These are phyloP conservation scores for Penicillium steckii DNA, from an alignment of 495 filamentous ascomycete species.

Conservation along the genomic window DNA sequence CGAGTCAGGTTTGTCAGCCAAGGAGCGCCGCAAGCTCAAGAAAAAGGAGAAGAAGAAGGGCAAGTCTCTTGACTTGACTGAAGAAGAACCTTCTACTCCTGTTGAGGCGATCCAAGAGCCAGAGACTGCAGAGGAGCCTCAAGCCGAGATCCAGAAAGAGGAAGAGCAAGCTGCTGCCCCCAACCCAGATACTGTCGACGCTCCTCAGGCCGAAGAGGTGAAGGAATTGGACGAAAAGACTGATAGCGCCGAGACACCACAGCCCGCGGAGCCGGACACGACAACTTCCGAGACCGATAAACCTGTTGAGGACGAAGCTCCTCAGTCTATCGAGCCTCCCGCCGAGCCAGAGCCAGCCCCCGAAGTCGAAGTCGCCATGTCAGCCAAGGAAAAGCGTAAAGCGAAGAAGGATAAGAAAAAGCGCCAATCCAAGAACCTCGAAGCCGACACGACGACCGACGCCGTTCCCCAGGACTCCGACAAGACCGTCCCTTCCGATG, in stretches of 20 bases:
- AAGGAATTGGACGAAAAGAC: not conserved
- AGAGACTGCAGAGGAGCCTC: slow-evolving; percentile 1
- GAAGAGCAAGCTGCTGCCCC: too few relatives aligned
- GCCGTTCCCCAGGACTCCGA: slow-evolving; percentile 7
- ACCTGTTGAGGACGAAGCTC: slow-evolving; percentile 5
- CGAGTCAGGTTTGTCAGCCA: slow-evolving; percentile 19
- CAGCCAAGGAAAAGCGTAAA: slow-evolving; percentile 44
- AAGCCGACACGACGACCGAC: slow-evolving; percentile 15
- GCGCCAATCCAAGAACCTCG: slow-evolving; percentile 32
- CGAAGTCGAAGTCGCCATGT: slow-evolving; percentile 28
- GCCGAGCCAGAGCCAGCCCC: slow-evolving; percentile 11
- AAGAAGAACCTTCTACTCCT: slow-evolving; percentile 12
- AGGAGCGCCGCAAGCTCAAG: slow-evolving; percentile 33
- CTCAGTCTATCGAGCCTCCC: slow-evolving; percentile 1
- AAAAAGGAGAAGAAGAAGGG: slow-evolving; percentile 47
- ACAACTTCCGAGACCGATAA: slow-evolving; percentile 2
- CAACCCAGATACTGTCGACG: not conserved
- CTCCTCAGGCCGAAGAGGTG: not conserved
- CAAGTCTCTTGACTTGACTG: slow-evolving; percentile 28
- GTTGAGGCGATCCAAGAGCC: slow-evolving; percentile 4
- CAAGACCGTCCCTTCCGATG: slow-evolving; percentile 18
- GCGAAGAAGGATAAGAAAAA: slow-evolving; percentile 50
- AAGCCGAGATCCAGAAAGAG: too few relatives aligned
- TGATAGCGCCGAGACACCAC: not conserved
- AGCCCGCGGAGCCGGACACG: slow-evolving; percentile 7